phyloP scores from a whole-genome alignment of 2,329 filamentous ascomycete species.

The Colletotrichum sp. region DNA sequence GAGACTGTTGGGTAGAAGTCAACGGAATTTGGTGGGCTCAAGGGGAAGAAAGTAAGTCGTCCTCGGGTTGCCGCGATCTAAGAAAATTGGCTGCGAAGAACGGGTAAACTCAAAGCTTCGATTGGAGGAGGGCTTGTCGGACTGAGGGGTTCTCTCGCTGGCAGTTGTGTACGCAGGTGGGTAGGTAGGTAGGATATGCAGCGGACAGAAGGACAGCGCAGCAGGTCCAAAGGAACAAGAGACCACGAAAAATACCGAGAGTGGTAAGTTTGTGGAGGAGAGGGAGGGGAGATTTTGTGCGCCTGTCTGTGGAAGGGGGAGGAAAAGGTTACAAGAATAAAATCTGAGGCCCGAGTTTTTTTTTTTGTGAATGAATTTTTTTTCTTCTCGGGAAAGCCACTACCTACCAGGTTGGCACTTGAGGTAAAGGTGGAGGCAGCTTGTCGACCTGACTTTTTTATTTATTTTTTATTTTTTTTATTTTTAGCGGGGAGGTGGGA shows the following conservation, averaged over 20 bases:
- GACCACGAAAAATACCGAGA: constrained; percentile 9
- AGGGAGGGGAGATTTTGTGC: background rate
- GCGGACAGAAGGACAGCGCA: background rate
- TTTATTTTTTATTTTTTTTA: background rate
- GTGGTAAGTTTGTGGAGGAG: constrained; percentile 8
- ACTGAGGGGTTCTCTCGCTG: background rate
- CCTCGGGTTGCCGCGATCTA: constrained; percentile 16
- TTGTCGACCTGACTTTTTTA: constrained; percentile 13
- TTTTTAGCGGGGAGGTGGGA: constrained; percentile 5
- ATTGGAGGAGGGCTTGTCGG: constrained; percentile 13
- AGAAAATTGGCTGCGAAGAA: constrained; percentile 14
- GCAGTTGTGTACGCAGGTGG: background rate
- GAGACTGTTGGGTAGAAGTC: background rate
- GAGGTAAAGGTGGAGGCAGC: constrained; percentile 17
- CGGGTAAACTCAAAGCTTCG: constrained; percentile 20
- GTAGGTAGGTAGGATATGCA: background rate
- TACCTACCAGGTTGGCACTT: constrained; percentile 20
- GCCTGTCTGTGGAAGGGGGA: constrained; percentile 8
- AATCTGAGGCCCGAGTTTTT: constrained; percentile 22
- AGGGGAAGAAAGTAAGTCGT: background rate
- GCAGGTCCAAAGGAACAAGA: background rate
- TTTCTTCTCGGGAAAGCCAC: constrained; percentile 18
- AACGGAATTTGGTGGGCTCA: background rate
- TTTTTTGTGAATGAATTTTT: constrained; percentile 25
- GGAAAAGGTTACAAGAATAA: constrained; percentile 19